Base-by-base conservation (phyloP, 2,329 filamentous ascomycete species). In the Aspergillus latus region DNA sequence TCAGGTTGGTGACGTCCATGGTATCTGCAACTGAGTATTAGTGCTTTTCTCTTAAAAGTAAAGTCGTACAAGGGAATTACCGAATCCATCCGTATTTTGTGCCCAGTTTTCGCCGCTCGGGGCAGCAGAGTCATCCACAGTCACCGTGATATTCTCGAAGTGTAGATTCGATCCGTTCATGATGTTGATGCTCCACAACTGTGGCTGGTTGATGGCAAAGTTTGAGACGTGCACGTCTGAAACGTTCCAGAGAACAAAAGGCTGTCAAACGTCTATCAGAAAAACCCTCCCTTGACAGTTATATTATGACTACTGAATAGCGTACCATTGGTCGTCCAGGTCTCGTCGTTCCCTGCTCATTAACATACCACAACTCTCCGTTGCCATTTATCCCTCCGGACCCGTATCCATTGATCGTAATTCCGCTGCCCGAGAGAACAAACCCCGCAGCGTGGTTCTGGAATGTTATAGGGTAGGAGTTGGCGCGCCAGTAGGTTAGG, bases 211-310 rank as follows among this genome's bases (percentile, higher is more conserved):
- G 58, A 84, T 71, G 52, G 72, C 76, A 64, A 84, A 83, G 55
- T 82, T 78, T 21, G 75, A 71, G n/a, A 84, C 80, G 3, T 72
- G 69, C 2, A 84, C 80, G 52, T 83, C 75, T n/a, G 75, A 78
- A 2, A 81, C 78, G 60, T 84, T 84, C 82, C 81, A 84, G 51
- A 82, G 77, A 3, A 83, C 80, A 56, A 84, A 83, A 0, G 81
- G 80, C 81, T 49, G 21, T 11, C 4, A 11, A 15, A 28, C 5
- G 4, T 4, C 6, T 21, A 28, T 37, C 26, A 48, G 29, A 15
- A 48, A 10, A 7, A 1, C 9, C 6, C 30, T 16, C 11, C 32
- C 32, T 36, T 36, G 11, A 7, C 2, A 36, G 32, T 7, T n/a
- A 16, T 43, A 42, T 42, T 16, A 15, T 3, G 11, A 3, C 13